phyloP scores from a whole-genome alignment of 768 basidiomycete species.

The Boletus speciosus region DNA sequence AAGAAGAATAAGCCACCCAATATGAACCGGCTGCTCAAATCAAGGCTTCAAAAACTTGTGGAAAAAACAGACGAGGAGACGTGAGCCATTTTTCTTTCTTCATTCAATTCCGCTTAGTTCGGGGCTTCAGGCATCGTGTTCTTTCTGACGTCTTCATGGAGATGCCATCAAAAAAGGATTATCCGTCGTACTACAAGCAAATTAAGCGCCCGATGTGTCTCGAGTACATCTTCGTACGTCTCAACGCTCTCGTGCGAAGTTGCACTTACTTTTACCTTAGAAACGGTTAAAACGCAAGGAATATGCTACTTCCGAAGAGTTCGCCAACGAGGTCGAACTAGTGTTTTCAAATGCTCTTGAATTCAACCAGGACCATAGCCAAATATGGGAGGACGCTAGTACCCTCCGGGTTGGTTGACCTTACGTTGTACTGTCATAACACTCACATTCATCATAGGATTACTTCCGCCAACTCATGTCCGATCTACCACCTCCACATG shows the following conservation, averaged over 20 bases:
- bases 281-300: conserved; percentile 79
- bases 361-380: conserved; percentile 85
- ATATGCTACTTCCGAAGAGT: conserved; percentile 63
- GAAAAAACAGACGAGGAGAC: conserved; percentile 63
- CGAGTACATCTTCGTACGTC: conserved; percentile 69
- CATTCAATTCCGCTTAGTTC: not conserved
- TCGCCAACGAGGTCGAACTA: conserved; percentile 83
- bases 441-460: conserved; percentile 44
- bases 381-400: conserved; percentile 77
- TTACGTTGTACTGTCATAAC: not conserved
- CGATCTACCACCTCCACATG: conserved; percentile 64
- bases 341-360: conserved; percentile 86
- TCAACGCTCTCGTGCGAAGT: not conserved
- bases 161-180: conserved; percentile 73
- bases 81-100: conserved; percentile 40
- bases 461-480: conserved; percentile 73
- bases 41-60: conserved; percentile 66
- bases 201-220: conserved; percentile 80
- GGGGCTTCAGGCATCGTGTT: conserved; percentile 52
- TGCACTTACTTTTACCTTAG: conserved; percentile 38
- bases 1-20: conserved; percentile 55
- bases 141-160: conserved; percentile 79
- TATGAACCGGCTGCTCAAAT: conserved; percentile 63
- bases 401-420: conserved; percentile 52
- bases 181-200: conserved; percentile 74